Conservation (phyloP, 139 green algal genomes). For the Nannochloris sp. region DNA sequence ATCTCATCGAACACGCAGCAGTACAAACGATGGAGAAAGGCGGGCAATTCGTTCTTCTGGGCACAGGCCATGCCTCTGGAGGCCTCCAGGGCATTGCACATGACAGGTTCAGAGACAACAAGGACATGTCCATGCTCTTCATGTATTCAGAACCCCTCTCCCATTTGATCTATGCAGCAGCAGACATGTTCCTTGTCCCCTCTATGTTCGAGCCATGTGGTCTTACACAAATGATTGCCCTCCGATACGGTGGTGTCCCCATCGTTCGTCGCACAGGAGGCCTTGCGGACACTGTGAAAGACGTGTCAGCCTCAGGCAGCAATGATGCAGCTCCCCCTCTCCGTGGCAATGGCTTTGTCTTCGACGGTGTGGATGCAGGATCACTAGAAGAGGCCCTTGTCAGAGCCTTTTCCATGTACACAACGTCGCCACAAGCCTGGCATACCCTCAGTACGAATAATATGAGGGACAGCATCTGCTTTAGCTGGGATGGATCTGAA, state of each 20-base stretch:
- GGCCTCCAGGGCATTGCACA: slow-evolving; percentile 68
- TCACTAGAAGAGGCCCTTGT: slow-evolving; percentile 59
- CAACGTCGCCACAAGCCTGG: not conserved
- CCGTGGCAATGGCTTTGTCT: slow-evolving; percentile 70
- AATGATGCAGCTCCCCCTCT: not conserved
- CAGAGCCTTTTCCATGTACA: slow-evolving; percentile 33
- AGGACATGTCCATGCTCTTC: slow-evolving; percentile 40
- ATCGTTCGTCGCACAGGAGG: slow-evolving; percentile 65
- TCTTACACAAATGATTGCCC: slow-evolving; percentile 73
- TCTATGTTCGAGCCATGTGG: slow-evolving; percentile 96
- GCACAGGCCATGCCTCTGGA: slow-evolving; percentile 68
- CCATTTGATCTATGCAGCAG: slow-evolving; percentile 83
- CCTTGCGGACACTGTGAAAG: slow-evolving; percentile 75
- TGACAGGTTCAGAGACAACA: slow-evolving; percentile 33
- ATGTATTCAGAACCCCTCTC: slow-evolving; percentile 76
- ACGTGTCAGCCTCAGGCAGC: slow-evolving; percentile 31
- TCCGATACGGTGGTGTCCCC: slow-evolving; percentile 60
- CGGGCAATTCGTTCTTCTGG: slow-evolving; percentile 90
- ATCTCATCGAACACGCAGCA: slow-evolving; percentile 79
- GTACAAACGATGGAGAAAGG: slow-evolving; percentile 46
- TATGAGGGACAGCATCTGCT: not conserved
- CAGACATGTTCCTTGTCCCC: slow-evolving; percentile 87
- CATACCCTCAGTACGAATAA: not conserved
- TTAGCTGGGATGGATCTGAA: not conserved
- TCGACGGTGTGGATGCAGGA: slow-evolving; percentile 73